Evolutionary conservation across 495 filamentous ascomycete genomes (phyloP).

Genomic region (Clohesyomyces aquaticus): DNA sequence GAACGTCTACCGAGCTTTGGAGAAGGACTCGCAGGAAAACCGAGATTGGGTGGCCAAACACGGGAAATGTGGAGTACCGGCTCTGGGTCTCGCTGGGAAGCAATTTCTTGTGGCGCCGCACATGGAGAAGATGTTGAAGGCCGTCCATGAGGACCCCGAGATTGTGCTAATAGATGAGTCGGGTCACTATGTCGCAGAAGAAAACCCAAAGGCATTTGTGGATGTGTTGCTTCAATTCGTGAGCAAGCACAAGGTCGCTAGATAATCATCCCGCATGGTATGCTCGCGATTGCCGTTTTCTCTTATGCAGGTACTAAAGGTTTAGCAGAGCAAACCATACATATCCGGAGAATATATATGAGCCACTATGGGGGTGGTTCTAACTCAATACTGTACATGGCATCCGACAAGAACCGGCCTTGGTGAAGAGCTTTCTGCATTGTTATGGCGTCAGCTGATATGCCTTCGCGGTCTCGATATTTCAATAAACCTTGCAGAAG

Average conservation of each 20-base stretch:
- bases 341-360: too few relatives aligned
- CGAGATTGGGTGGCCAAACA: slow-evolving; percentile 44
- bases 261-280: too few relatives aligned
- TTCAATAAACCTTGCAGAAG: too few relatives aligned
- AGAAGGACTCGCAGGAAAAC: slow-evolving; percentile 49
- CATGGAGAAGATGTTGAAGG: slow-evolving; percentile 44
- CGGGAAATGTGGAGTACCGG: slow-evolving; percentile 50
- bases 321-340: too few relatives aligned
- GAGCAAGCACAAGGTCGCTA: slow-evolving; percentile 19
- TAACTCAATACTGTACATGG: too few relatives aligned
- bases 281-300: too few relatives aligned
- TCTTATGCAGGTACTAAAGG: too few relatives aligned
- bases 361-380: too few relatives aligned
- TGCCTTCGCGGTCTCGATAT: too few relatives aligned
- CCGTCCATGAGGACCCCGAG: slow-evolving; percentile 46
- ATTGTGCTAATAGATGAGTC: slow-evolving; percentile 41
- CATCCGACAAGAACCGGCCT: too few relatives aligned
- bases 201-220: slow-evolving; percentile 51
- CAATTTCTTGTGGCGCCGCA: slow-evolving; percentile 37
- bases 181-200: slow-evolving; percentile 51
- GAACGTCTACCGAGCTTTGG: slow-evolving; percentile 51
- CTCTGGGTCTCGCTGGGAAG: slow-evolving; percentile 47
- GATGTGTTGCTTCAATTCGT: slow-evolving; percentile 45
- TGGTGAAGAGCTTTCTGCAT: too few relatives aligned
- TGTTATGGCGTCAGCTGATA: too few relatives aligned